Evolutionary conservation across 345 rosid species (phyloP).

Genomic region (Sonneratia caseolaris): DNA sequence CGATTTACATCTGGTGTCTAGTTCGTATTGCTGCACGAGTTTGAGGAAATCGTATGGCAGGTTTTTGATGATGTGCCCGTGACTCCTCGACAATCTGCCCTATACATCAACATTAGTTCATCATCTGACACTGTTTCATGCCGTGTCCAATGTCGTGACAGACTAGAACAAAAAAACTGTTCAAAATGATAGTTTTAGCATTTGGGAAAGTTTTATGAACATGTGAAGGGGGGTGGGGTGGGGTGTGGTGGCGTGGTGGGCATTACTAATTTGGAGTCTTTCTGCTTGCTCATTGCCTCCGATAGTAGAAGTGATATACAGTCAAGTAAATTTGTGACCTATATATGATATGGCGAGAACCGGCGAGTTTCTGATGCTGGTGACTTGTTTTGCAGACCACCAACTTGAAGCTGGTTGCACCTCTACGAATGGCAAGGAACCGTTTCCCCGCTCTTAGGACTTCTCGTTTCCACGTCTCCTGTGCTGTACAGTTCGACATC

Average conservation of each 20-base stretch:
- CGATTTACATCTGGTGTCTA: background rate
- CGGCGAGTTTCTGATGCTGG: background rate
- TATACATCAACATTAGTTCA: background rate
- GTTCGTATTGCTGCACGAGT: background rate
- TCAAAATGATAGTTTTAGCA: background rate
- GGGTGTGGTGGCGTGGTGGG: no score
- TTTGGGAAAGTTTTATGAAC: background rate
- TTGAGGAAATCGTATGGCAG: background rate
- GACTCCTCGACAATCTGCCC: background rate
- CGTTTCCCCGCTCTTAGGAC: slow-evolving; percentile 21
- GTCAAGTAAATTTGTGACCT: background rate
- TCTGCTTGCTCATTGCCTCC: background rate
- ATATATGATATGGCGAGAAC: background rate
- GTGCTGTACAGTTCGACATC: slow-evolving; percentile 11
- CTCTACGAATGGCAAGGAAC: slow-evolving; percentile 19
- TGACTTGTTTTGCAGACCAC: slow-evolving; percentile 18
- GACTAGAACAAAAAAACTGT: background rate
- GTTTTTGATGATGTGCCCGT: background rate
- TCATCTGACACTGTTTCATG: background rate
- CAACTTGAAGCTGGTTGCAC: slow-evolving; percentile 15
- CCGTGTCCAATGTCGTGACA: background rate
- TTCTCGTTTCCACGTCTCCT: slow-evolving; percentile 16
- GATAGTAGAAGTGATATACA: background rate
- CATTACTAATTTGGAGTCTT: background rate
- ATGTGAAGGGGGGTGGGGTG: background rate